A percentile compares a stretch with the other conserved stretches of the same genome.
These are phyloP conservation scores for Thelonectria blattea DNA, from an alignment of 2,329 filamentous ascomycete species.

Conservation along the genomic window DNA sequence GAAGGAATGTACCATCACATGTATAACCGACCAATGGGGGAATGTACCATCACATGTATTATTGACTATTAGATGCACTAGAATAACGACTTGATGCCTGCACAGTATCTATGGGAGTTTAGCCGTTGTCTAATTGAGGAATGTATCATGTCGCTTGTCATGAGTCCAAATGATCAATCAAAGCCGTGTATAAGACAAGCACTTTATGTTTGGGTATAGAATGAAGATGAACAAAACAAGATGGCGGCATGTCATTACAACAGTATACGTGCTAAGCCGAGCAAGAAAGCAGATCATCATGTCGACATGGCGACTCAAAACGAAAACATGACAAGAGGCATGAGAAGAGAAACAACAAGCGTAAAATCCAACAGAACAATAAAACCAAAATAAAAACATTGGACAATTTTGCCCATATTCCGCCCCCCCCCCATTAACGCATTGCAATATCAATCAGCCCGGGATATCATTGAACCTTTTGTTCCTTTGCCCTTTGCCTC, in stretches of 20 bases:
- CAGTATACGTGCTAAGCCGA: slow-evolving; percentile 24
- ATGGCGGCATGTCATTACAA: slow-evolving; percentile 29
- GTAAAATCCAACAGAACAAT: slow-evolving; percentile 9
- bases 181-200: too few species aligned
- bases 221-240: background rate
- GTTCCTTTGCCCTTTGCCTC: slow-evolving; percentile 7
- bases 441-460: background rate
- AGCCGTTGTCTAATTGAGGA: too few species aligned
- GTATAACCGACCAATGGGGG: too few species aligned
- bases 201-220: too few species aligned
- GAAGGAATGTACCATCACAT: too few species aligned
- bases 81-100: too few species aligned
- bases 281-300: slow-evolving; percentile 1
- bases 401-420: slow-evolving; percentile 4
- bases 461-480: slow-evolving; percentile 31
- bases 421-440: slow-evolving; percentile 16
- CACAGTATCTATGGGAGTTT: too few species aligned
- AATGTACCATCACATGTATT: too few species aligned
- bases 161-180: too few species aligned
- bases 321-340: slow-evolving; percentile 14
- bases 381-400: slow-evolving; percentile 10
- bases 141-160: too few species aligned
- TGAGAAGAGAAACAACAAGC: background rate
- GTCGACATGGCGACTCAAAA: slow-evolving; percentile 1
- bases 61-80: too few species aligned